A percentile compares a stretch with the other conserved stretches of the same genome.
Conservation (phyloP, 2,329 filamentous ascomycete genomes). For the Decorospora gaudefroyi region DNA sequence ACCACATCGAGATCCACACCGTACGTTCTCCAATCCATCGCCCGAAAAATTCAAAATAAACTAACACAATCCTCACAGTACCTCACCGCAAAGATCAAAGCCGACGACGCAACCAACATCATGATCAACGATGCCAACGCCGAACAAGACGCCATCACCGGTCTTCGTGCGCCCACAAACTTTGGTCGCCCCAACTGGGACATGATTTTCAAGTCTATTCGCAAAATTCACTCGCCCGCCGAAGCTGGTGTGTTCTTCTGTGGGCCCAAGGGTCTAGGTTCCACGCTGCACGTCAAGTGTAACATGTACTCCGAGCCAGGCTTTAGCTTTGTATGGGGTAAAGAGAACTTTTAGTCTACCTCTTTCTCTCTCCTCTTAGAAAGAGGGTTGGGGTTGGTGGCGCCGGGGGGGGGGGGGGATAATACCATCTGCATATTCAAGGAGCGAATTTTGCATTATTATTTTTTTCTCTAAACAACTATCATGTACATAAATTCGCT, state of each 20-base stretch:
- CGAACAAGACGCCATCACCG: conserved; percentile 83
- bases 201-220: conserved; percentile 82
- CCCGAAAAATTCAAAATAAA: neutral
- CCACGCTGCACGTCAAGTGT: conserved; percentile 77
- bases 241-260: conserved; percentile 68
- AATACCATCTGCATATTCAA: conserved; percentile 19
- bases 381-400: neutral
- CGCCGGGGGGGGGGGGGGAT: conserved; percentile 2
- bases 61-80: conserved; percentile 57
- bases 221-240: conserved; percentile 64
- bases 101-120: conserved; percentile 84
- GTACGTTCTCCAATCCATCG: conserved; percentile 40
- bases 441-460: conserved; percentile 17
- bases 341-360: conserved; percentile 68
- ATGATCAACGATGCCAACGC: conserved; percentile 90
- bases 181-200: conserved; percentile 89
- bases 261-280: conserved; percentile 78
- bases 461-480: too few relatives aligned
- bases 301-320: conserved; percentile 86
- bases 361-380: too few relatives aligned
- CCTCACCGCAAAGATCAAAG: conserved; percentile 83
- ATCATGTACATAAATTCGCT: conserved; percentile 24
- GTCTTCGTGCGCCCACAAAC: conserved; percentile 79
- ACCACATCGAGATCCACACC: conserved; percentile 86
- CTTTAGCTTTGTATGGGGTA: conserved; percentile 70